Evolutionary conservation across 805 yeast genomes (phyloP).

Genomic region (Yamadazyma laniorum): DNA sequence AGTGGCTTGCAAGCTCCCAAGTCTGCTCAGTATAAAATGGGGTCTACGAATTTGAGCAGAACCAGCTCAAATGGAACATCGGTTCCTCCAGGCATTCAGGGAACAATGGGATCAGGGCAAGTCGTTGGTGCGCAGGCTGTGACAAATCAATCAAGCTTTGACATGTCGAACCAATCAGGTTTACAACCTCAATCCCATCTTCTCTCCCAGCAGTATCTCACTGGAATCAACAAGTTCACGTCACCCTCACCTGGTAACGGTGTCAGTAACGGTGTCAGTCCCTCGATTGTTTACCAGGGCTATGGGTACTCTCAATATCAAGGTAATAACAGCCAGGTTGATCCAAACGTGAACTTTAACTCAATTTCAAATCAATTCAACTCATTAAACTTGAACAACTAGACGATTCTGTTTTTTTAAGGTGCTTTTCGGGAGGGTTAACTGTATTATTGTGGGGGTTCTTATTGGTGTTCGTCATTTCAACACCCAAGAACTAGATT

Average conservation of each 20-base stretch:
- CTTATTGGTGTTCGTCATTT: no score
- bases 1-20: constrained; percentile 16
- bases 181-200: neutral
- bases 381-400: constrained; percentile 31
- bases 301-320: constrained; percentile 9
- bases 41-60: constrained; percentile 5
- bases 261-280: neutral
- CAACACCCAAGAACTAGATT: no score
- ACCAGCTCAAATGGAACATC: constrained; percentile 6
- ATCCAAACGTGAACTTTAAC: constrained; percentile 7
- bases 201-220: constrained; percentile 5
- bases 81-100: neutral
- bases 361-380: constrained; percentile 32
- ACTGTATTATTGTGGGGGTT: no score
- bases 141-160: neutral
- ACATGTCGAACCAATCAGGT: neutral
- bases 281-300: constrained; percentile 10
- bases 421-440: no score
- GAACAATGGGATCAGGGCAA: no score
- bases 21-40: constrained; percentile 1
- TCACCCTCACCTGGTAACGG: neutral
- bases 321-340: neutral
- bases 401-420: no score
- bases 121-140: no score
- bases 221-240: neutral